A percentile compares a stretch with the other conserved stretches of the same genome.
phyloP scores from a whole-genome alignment of 1,284 basidiomycete genomes.

The Tylopilus sp. region DNA sequence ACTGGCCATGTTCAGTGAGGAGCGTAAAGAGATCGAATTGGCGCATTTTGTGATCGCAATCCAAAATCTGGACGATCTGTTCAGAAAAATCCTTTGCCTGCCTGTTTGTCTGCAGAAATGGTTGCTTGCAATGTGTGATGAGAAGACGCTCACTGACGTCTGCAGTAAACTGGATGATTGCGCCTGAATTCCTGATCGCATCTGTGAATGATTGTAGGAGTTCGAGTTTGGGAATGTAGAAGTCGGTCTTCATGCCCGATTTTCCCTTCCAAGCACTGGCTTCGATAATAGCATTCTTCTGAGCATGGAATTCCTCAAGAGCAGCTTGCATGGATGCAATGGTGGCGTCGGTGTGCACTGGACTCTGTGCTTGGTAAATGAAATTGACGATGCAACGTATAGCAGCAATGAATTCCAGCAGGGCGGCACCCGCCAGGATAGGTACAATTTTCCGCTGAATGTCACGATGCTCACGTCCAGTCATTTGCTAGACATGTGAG shows the following conservation, averaged over 20 bases:
- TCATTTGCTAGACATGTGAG: slow-evolving; percentile 18
- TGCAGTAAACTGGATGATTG: neutral
- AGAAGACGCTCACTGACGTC: neutral
- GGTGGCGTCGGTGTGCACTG: slow-evolving; percentile 1
- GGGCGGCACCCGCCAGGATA: neutral
- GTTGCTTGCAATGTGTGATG: neutral
- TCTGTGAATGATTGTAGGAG: neutral
- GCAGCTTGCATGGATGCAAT: slow-evolving; percentile 1
- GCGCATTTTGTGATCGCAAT: neutral
- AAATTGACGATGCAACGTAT: slow-evolving; percentile 12
- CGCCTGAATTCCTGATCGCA: neutral
- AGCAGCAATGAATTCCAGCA: neutral
- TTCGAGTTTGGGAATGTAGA: slow-evolving; percentile 20
- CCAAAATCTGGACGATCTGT: neutral
- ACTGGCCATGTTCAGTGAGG: neutral
- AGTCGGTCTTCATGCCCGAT: neutral
- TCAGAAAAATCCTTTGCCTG: neutral
- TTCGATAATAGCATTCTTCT: neutral
- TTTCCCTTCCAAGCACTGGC: neutral
- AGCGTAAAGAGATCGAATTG: neutral
- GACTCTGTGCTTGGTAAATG: slow-evolving; percentile 14
- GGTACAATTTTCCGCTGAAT: slow-evolving; percentile 13
- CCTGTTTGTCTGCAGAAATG: neutral
- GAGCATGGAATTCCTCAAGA: neutral
- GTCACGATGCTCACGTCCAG: slow-evolving; percentile 11